Percentiles rank a stretch among this genome's conserved stretches.
phyloP scores from a whole-genome alignment of 495 filamentous ascomycete species.

The Daldinia vernicosa region DNA sequence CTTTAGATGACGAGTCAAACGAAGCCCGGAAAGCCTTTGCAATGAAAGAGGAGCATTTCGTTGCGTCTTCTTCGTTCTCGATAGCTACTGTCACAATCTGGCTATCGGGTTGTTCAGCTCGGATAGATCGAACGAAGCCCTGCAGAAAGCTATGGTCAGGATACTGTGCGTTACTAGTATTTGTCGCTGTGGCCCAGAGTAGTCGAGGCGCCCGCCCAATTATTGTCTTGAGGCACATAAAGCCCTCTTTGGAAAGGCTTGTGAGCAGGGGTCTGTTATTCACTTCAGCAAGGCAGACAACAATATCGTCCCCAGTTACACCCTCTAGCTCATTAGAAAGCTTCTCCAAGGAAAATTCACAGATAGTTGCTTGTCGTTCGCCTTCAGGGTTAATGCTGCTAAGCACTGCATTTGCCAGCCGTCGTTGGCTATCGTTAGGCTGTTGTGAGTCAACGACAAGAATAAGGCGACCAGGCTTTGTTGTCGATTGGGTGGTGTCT shows the following conservation, averaged over 20 bases:
- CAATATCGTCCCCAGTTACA: conserved; percentile 5
- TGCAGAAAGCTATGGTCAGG: conserved; percentile 14
- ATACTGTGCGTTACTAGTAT: neutral
- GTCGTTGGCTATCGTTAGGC: neutral
- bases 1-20: conserved; percentile 5
- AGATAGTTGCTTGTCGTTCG: neutral
- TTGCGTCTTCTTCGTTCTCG: neutral
- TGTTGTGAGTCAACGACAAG: neutral
- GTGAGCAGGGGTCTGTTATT: conserved; percentile 9
- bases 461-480: neutral
- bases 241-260: neutral
- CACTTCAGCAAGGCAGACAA: conserved; percentile 14
- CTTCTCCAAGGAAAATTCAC: neutral
- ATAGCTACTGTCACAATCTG: conserved; percentile 15
- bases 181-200: conserved; percentile 18
- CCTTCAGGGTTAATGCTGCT: neutral
- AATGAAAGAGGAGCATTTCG: conserved; percentile 5
- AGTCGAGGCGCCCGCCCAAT: neutral
- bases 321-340: neutral
- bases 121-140: conserved; percentile 10
- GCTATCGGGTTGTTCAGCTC: conserved; percentile 13
- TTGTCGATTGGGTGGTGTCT: neutral
- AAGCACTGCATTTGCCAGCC: neutral
- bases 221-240: conserved; percentile 3
- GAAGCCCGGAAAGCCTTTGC: conserved; percentile 6